A percentile compares a stretch with the other conserved stretches of the same genome.
Conservation (phyloP, 2,329 filamentous ascomycete species). For the Colletotrichum melonis region DNA sequence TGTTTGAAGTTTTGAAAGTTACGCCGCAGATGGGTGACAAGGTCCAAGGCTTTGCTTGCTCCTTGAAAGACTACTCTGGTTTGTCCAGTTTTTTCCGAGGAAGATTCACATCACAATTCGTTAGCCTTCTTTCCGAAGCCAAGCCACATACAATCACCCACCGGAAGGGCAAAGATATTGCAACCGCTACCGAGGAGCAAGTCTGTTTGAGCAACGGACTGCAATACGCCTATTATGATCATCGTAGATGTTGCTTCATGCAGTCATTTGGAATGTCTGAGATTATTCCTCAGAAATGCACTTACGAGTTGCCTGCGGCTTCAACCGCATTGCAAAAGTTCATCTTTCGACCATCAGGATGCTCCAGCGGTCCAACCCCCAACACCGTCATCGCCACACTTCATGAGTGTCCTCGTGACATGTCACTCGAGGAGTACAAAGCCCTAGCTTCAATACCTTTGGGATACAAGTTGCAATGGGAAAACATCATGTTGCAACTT, state of each 20-base stretch:
- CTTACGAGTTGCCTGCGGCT: no score
- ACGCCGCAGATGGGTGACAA: no score
- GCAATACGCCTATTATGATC: constrained; percentile 52
- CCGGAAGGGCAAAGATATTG: no score
- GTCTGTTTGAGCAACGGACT: constrained; percentile 61
- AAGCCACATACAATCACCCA: no score
- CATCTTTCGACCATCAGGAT: constrained; percentile 43
- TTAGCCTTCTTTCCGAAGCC: no score
- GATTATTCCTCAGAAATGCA: no score
- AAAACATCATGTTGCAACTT: constrained; percentile 66
- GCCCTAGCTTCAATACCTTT: constrained; percentile 59
- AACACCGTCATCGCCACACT: constrained; percentile 67
- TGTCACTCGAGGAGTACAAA: constrained; percentile 66
- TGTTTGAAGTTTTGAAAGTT: constrained; percentile 50
- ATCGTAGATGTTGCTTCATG: constrained; percentile 25
- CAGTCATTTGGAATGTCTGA: constrained; percentile 13
- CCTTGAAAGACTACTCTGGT: neutral
- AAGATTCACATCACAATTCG: no score
- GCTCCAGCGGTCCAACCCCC: constrained; percentile 44
- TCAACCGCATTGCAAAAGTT: constrained; percentile 45
- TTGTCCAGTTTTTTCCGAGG: no score
- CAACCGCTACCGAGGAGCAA: constrained; percentile 39
- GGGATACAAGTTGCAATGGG: constrained; percentile 63
- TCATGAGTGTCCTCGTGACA: constrained; percentile 54
- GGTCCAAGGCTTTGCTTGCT: no score